A percentile compares a stretch with the other conserved stretches of the same genome.
These are phyloP conservation scores for Microbotryomycetes sp. DNA, from an alignment of 1,284 basidiomycete species.

Conservation along the genomic window DNA sequence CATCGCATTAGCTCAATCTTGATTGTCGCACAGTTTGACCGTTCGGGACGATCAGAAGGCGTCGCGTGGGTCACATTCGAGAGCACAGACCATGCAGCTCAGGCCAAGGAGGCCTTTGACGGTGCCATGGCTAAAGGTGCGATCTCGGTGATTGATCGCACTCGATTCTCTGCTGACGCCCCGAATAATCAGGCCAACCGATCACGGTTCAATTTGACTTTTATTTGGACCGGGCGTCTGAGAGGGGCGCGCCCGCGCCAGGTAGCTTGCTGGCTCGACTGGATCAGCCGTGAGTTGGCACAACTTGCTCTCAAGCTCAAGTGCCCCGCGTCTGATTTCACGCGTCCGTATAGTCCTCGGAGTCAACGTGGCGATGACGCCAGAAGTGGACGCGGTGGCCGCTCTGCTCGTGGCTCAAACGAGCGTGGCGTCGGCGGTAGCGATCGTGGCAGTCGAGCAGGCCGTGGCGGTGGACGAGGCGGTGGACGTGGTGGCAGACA, in stretches of 20 bases:
- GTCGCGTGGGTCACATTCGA: slow-evolving; percentile 75
- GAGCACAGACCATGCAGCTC: slow-evolving; percentile 65
- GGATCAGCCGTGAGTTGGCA: slow-evolving; percentile 4
- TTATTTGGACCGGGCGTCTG: background rate
- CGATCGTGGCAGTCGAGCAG: slow-evolving; percentile 29
- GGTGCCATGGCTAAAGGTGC: slow-evolving; percentile 85
- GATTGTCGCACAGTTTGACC: slow-evolving; percentile 65
- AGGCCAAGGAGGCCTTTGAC: slow-evolving; percentile 78
- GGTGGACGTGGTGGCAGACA: slow-evolving; percentile 31
- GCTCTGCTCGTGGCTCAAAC: slow-evolving; percentile 7
- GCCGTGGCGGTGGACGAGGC: slow-evolving; percentile 33
- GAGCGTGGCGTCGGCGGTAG: slow-evolving; percentile 1
- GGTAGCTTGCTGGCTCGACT: slow-evolving; percentile 26
- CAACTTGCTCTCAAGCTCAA: too few relatives aligned
- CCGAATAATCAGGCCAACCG: slow-evolving; percentile 24
- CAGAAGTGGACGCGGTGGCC: slow-evolving; percentile 1
- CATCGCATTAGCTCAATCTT: background rate
- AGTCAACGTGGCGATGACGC: background rate
- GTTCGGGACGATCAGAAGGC: slow-evolving; percentile 85
- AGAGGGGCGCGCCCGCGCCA: slow-evolving; percentile 9
- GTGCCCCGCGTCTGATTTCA: too few relatives aligned
- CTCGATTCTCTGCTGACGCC: background rate
- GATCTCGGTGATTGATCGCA: background rate
- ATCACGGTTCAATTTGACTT: slow-evolving; percentile 30
- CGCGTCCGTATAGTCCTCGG: background rate